These are phyloP conservation scores for Didymella pinodella DNA, from an alignment of 2,329 filamentous ascomycete species.

Conservation along the genomic window DNA sequence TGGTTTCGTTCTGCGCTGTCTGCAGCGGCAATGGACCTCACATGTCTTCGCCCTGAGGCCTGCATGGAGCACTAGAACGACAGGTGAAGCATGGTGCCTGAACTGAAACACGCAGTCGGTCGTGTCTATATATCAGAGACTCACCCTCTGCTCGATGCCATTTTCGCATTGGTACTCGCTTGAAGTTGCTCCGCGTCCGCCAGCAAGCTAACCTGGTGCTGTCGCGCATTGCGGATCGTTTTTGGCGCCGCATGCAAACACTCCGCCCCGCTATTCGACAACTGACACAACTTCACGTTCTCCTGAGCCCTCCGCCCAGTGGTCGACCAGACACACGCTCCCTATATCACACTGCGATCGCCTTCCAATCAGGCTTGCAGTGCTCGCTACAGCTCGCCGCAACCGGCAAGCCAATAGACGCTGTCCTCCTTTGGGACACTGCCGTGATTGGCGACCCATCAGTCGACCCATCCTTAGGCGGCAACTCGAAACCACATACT, in stretches of 20 bases:
- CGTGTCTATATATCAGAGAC: slow-evolving; percentile 21
- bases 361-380: slow-evolving; percentile 35
- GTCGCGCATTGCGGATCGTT: slow-evolving; percentile 20
- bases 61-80: slow-evolving; percentile 30
- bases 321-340: slow-evolving; percentile 27
- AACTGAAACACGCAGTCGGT: slow-evolving; percentile 27
- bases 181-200: slow-evolving; percentile 18
- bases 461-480: slow-evolving; percentile 46
- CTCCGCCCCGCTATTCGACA: slow-evolving; percentile 24
- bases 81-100: slow-evolving; percentile 35
- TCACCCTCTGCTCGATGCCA: slow-evolving; percentile 10
- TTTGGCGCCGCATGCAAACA: slow-evolving; percentile 31
- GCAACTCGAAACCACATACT: slow-evolving; percentile 42
- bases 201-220: slow-evolving; percentile 17
- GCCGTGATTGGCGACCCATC: slow-evolving; percentile 50
- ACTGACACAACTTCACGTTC: slow-evolving; percentile 35
- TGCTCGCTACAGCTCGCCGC: slow-evolving; percentile 34
- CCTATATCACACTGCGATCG: slow-evolving; percentile 19
- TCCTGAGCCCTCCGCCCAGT: slow-evolving; percentile 34
- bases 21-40: neutral
- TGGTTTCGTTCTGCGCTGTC: neutral
- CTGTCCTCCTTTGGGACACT: slow-evolving; percentile 45
- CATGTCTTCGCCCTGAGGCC: slow-evolving; percentile 14
- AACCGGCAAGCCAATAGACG: slow-evolving; percentile 51
- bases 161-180: slow-evolving; percentile 15